A percentile compares a stretch with the other conserved stretches of the same genome.
These are phyloP conservation scores for Alternaria sp. DNA, from an alignment of 2,329 filamentous ascomycete genomes.

Conservation along the genomic window DNA sequence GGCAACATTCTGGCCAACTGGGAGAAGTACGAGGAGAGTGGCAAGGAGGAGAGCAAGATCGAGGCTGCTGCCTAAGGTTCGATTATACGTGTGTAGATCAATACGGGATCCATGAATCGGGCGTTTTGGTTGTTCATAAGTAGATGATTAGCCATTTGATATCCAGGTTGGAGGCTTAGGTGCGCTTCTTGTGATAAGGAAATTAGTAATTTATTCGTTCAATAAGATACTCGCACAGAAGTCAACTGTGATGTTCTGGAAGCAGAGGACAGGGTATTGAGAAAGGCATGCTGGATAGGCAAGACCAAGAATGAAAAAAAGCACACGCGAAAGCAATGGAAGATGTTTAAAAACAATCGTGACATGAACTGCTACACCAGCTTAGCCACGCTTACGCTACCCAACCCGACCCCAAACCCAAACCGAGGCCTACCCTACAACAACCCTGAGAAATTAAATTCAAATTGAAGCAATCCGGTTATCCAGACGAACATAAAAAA, in stretches of 20 bases:
- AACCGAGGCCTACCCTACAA: neutral
- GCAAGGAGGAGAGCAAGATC: constrained; percentile 38
- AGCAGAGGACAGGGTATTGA: neutral
- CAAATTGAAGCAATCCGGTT: neutral
- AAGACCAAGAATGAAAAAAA: neutral
- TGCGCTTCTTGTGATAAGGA: constrained; percentile 1
- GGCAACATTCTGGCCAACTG: constrained; percentile 82
- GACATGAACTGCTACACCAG: neutral
- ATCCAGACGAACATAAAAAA: neutral
- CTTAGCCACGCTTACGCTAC: neutral
- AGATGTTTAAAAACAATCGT: neutral
- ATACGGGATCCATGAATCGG: neutral
- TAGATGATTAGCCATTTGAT: constrained; percentile 12
- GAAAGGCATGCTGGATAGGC: neutral
- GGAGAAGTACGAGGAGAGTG: constrained; percentile 61
- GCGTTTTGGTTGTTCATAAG: constrained; percentile 8
- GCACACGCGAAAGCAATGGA: neutral
- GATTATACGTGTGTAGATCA: neutral
- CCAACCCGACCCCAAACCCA: neutral
- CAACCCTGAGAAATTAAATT: neutral
- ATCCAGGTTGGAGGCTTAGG: constrained; percentile 13
- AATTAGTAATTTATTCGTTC: constrained; percentile 16
- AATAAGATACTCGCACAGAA: neutral
- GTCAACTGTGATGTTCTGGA: neutral
- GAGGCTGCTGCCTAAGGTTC: constrained; percentile 30